Conservation (phyloP, 1,139 yeast genomes). For the Hemisphaericaspora lyxosophila region DNA sequence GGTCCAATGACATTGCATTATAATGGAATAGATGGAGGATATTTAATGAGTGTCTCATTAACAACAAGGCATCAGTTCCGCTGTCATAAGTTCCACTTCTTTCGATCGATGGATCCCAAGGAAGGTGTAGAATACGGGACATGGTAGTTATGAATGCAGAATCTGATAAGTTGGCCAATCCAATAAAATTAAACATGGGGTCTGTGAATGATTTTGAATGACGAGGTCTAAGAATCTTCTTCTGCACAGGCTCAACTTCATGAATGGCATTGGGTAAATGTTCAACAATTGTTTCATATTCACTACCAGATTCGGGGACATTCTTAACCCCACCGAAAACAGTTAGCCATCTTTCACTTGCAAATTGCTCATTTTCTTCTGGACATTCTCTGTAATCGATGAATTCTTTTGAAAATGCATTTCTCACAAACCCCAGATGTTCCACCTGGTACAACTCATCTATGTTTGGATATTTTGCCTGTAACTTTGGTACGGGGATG, state of each 20-base stretch:
- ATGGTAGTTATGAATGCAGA: conserved; percentile 43
- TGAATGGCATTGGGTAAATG: conserved; percentile 13
- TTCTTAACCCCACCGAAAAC: conserved; percentile 39
- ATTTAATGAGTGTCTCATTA: conserved; percentile 37
- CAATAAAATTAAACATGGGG: conserved; percentile 35
- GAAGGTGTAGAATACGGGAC: conserved; percentile 43
- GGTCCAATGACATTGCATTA: conserved; percentile 50
- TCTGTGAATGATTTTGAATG: conserved; percentile 27
- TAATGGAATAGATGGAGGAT: conserved; percentile 44
- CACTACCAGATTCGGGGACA: conserved; percentile 16
- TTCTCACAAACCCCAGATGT: conserved; percentile 42
- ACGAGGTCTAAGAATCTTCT: conserved; percentile 13
- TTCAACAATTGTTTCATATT: conserved; percentile 12
- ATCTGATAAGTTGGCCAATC: conserved; percentile 43
- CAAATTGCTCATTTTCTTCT: conserved; percentile 30
- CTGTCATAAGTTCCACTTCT: conserved; percentile 35
- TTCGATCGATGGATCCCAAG: conserved; percentile 45
- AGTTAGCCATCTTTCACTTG: conserved; percentile 44
- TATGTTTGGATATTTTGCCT: conserved; percentile 30
- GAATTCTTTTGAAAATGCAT: conserved; percentile 42
- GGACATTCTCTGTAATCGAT: conserved; percentile 33
- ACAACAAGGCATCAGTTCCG: conserved; percentile 30
- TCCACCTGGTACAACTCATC: conserved; percentile 26
- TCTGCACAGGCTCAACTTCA: conserved; percentile 12
- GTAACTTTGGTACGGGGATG: conserved; percentile 21